Evolutionary conservation across 129 eudicot genomes (phyloP).

Genomic region (Pulicaria dysenterica): DNA sequence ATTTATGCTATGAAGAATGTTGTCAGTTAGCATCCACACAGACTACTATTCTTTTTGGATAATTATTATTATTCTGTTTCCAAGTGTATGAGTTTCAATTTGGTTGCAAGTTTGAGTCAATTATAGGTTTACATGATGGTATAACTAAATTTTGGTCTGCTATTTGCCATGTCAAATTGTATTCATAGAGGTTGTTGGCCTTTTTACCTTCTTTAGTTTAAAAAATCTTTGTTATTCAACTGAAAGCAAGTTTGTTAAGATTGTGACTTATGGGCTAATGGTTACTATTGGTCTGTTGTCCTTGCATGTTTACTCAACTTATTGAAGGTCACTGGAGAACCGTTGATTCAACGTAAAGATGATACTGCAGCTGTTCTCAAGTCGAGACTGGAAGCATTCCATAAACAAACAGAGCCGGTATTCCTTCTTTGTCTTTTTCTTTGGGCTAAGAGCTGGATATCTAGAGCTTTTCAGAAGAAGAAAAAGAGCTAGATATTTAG

Average conservation of each 20-base stretch:
- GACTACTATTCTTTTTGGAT: too few species aligned
- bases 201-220: neutral
- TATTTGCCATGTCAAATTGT: slow-evolving; percentile 23
- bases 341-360: slow-evolving; percentile 93
- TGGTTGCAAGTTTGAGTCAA: neutral
- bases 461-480: too few species aligned
- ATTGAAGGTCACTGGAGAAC: slow-evolving; percentile 89
- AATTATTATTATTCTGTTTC: neutral
- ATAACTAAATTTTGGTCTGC: neutral
- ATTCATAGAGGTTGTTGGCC: neutral
- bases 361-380: slow-evolving; percentile 89
- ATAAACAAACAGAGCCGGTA: slow-evolving; percentile 88
- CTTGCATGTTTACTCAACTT: slow-evolving; percentile 1
- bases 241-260: neutral
- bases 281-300: neutral
- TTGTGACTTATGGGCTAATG: slow-evolving; percentile 15
- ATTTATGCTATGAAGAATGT: slow-evolving; percentile 8
- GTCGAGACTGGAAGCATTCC: slow-evolving; percentile 91
- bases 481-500: neutral
- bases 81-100: neutral
- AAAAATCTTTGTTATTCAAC: slow-evolving; percentile 7
- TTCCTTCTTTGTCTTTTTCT: neutral
- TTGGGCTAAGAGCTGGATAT: too few species aligned
- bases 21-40: neutral
- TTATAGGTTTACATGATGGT: neutral